Percentiles rank a stretch among this genome's conserved stretches.
Conservation (phyloP, 306 rosid species). For the Gleditsia sinensis region DNA sequence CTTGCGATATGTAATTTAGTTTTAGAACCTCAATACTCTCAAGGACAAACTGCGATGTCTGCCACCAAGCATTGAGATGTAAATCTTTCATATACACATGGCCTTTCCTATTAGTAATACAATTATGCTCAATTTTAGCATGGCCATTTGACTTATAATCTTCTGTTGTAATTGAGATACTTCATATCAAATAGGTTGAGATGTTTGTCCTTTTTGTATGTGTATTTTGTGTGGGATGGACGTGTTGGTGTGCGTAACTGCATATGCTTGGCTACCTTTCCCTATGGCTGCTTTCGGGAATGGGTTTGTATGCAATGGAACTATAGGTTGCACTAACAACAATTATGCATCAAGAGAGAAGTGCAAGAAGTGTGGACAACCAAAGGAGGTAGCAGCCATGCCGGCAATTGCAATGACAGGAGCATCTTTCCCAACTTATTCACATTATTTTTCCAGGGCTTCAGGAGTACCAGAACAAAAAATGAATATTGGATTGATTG, state of each 20-base stretch:
- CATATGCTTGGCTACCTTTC: constrained; percentile 73
- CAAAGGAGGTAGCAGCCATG: constrained; percentile 93
- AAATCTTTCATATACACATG: constrained; percentile 9
- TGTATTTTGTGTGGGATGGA: constrained; percentile 81
- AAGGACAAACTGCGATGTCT: background rate
- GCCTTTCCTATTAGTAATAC: constrained; percentile 15
- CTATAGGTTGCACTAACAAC: constrained; percentile 99
- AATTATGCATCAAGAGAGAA: constrained; percentile 99
- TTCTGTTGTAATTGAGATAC: constrained; percentile 45
- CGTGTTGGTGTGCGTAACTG: constrained; percentile 70
- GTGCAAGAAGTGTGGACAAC: constrained; percentile 98
- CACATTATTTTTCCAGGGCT: constrained; percentile 68
- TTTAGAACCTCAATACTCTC: background rate
- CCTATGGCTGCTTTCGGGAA: constrained; percentile 74
- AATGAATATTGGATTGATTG: constrained; percentile 67
- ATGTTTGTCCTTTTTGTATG: constrained; percentile 84
- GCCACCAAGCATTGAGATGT: background rate
- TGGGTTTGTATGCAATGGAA: constrained; percentile 82
- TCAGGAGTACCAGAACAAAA: constrained; percentile 70
- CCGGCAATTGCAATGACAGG: constrained; percentile 85
- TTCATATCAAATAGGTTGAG: constrained; percentile 77
- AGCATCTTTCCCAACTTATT: constrained; percentile 73
- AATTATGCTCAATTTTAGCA: background rate
- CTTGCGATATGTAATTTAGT: constrained; percentile 21
- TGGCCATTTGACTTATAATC: constrained; percentile 29